phyloP scores from a whole-genome alignment of 192 early-diverging fungal species.

The Coemansia sp. region DNA sequence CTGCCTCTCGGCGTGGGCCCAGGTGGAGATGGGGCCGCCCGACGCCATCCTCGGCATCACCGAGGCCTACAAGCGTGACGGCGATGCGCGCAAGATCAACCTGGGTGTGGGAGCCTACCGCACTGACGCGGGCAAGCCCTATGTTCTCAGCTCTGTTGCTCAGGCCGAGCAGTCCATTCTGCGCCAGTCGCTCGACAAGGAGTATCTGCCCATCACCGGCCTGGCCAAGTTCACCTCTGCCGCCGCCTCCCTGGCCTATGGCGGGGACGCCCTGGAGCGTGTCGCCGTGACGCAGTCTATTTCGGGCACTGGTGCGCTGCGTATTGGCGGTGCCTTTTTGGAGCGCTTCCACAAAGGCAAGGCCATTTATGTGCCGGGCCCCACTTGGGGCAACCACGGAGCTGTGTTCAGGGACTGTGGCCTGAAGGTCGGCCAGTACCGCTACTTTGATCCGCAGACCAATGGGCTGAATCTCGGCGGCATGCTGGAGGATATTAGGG shows the following conservation, averaged over 20 bases:
- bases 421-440: conserved; percentile 81
- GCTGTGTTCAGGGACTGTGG: conserved; percentile 91
- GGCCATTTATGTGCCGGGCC: conserved; percentile 87
- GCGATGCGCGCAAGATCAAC: conserved; percentile 93
- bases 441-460: conserved; percentile 92
- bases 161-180: conserved; percentile 85
- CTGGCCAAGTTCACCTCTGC: conserved; percentile 78
- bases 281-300: conserved; percentile 90
- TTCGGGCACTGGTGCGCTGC: conserved; percentile 96
- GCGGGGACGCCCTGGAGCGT: conserved; percentile 69
- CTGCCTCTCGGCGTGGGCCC: conserved; percentile 27
- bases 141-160: conserved; percentile 82
- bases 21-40: conserved; percentile 60
- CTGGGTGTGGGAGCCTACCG: conserved; percentile 97
- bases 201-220: conserved; percentile 96
- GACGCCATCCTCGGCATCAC: conserved; percentile 86
- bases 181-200: conserved; percentile 77
- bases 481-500: conserved; percentile 88
- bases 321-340: conserved; percentile 90
- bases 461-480: conserved; percentile 91
- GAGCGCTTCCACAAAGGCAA: conserved; percentile 70
- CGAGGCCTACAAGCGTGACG: conserved; percentile 93
- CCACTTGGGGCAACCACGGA: conserved; percentile 98
- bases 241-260: conserved; percentile 83
- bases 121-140: conserved; percentile 90